These are phyloP conservation scores for Alternaria incomplexa DNA, from an alignment of 2,329 filamentous ascomycete species.

Conservation along the genomic window DNA sequence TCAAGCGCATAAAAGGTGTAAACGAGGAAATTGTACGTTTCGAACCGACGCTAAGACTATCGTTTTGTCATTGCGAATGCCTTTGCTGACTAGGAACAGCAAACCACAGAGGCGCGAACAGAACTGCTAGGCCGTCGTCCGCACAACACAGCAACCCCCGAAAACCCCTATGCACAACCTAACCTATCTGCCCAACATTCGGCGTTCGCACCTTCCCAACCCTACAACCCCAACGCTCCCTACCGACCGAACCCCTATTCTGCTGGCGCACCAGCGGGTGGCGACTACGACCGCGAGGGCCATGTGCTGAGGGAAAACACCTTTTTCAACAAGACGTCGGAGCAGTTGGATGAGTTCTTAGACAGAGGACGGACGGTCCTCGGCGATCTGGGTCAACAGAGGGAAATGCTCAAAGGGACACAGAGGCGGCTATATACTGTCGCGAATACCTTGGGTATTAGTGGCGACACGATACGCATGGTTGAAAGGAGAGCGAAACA, in stretches of 20 bases:
- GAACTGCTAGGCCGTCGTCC: constrained; percentile 87
- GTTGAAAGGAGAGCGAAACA: constrained; percentile 89
- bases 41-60: neutral
- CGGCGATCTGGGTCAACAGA: constrained; percentile 84
- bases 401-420: constrained; percentile 93
- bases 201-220: constrained; percentile 39
- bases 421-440: constrained; percentile 90
- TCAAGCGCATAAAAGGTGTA: constrained; percentile 77
- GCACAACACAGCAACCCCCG: constrained; percentile 78
- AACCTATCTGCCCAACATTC: constrained; percentile 32
- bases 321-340: constrained; percentile 83
- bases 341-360: constrained; percentile 90
- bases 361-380: constrained; percentile 89
- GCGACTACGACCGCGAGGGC: constrained; percentile 72
- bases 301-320: constrained; percentile 89
- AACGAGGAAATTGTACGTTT: constrained; percentile 72
- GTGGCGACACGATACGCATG: constrained; percentile 96
- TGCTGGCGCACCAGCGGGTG: constrained; percentile 39
- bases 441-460: constrained; percentile 90
- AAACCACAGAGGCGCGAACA: constrained; percentile 71
- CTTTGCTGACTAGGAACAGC: constrained; percentile 41
- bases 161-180: constrained; percentile 80
- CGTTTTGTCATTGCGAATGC: neutral
- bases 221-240: constrained; percentile 38
- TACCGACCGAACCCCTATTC: constrained; percentile 52